These are phyloP conservation scores for Iberis amara DNA, from an alignment of 441 rosid genomes.

Conservation along the genomic window DNA sequence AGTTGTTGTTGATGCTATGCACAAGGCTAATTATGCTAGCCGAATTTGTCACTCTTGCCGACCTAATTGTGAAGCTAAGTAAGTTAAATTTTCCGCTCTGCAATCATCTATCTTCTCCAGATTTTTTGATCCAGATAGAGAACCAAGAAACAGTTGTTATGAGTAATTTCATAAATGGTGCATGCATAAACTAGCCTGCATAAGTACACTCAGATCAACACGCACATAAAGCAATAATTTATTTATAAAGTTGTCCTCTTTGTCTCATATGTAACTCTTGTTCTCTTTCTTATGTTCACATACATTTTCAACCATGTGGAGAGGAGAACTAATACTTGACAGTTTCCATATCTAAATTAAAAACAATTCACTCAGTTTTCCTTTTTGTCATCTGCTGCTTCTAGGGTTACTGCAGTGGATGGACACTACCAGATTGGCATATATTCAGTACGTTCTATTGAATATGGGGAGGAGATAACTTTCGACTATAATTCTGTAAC, in stretches of 20 bases:
- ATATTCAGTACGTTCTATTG: constrained; percentile 74
- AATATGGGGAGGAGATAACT: constrained; percentile 90
- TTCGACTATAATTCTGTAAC: constrained; percentile 98
- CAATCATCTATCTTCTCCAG: constrained; percentile 18
- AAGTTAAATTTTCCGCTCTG: constrained; percentile 31
- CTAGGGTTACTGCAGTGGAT: constrained; percentile 97
- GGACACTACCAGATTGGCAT: constrained; percentile 99
- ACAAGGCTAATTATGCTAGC: constrained; percentile 98
- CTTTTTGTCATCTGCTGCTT: constrained; percentile 23
- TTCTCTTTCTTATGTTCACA: constrained; percentile 6
- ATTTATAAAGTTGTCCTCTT: constrained; percentile 2
- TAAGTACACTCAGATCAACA: constrained; percentile 14
- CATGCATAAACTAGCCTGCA: constrained; percentile 25
- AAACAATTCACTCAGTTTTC: constrained; percentile 11
- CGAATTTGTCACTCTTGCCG: constrained; percentile 99
- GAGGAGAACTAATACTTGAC: constrained; percentile 16
- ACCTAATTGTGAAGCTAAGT: constrained; percentile 99
- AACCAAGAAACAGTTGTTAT: constrained; percentile 9
- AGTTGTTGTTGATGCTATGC: constrained; percentile 99
- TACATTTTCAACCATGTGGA: constrained; percentile 9
- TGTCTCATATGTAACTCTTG: constrained; percentile 14
- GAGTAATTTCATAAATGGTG: constrained; percentile 9
- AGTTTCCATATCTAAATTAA: constrained; percentile 2
- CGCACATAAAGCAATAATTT: constrained; percentile 6
- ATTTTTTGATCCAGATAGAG: constrained; percentile 19